Evolutionary conservation across 192 early-diverging fungal genomes (phyloP).

Genomic region (Martensiomyces pterosporus): DNA sequence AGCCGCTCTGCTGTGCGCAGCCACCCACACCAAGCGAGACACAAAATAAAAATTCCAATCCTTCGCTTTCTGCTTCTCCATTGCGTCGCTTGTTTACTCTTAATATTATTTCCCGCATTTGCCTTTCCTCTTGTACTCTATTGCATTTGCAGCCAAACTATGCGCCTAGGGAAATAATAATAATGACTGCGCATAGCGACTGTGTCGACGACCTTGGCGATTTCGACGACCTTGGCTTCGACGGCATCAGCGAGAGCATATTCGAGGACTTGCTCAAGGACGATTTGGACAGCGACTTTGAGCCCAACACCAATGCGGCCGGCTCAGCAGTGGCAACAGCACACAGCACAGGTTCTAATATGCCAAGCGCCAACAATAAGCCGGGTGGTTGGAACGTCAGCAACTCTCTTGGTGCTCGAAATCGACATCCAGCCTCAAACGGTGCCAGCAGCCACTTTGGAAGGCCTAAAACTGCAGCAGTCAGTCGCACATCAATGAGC

Average conservation of each 20-base stretch:
- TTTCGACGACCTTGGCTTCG: conserved; percentile 32
- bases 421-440: too few species aligned
- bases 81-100: too few species aligned
- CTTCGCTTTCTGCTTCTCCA: too few species aligned
- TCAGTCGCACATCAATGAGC: background rate
- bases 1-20: too few species aligned
- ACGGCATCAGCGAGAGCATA: conserved; percentile 27
- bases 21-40: too few species aligned
- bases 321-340: conserved; percentile 7
- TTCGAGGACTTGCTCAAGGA: conserved; percentile 37
- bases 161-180: too few species aligned
- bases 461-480: background rate
- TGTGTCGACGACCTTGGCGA: conserved; percentile 14
- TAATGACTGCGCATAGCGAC: conserved; percentile 7
- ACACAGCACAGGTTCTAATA: conserved; percentile 4
- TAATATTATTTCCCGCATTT: too few species aligned
- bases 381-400: too few species aligned
- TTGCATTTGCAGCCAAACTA: too few species aligned
- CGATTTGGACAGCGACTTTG: conserved; percentile 18
- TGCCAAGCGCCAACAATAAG: background rate
- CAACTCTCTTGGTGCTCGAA: too few species aligned
- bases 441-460: background rate
- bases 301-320: background rate
- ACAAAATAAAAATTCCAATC: too few species aligned
- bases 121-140: too few species aligned